Evolutionary conservation across 352 stramenopile species (phyloP).

Genomic region (Nothophytophthora sp.): DNA sequence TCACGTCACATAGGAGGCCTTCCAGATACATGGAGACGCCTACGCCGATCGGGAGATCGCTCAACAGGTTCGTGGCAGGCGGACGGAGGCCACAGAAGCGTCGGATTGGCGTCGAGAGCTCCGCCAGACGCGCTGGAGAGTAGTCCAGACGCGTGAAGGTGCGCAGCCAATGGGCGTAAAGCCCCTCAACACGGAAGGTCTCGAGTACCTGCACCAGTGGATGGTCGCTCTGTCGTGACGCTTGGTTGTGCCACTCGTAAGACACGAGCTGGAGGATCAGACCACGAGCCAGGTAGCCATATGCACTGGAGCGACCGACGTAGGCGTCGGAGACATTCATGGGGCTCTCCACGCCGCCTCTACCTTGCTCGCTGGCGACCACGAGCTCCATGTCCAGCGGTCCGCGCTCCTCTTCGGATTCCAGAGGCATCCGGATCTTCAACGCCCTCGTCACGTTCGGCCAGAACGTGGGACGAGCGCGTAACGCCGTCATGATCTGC

Average conservation of each 20-base stretch:
- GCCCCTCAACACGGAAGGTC: constrained; percentile 55
- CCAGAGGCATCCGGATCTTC: constrained; percentile 58
- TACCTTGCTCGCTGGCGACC: constrained; percentile 24
- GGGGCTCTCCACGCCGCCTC: constrained; percentile 12
- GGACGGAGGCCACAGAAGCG: constrained; percentile 12
- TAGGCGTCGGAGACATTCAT: constrained; percentile 32
- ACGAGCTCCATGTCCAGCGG: constrained; percentile 39
- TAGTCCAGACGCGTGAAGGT: constrained; percentile 71
- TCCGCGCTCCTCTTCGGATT: constrained; percentile 35
- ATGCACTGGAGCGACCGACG: constrained; percentile 54
- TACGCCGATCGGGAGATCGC: constrained; percentile 10
- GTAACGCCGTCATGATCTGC: constrained; percentile 47
- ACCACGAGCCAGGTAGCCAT: constrained; percentile 54
- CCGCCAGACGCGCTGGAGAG: constrained; percentile 25
- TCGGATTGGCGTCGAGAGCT: constrained; percentile 19
- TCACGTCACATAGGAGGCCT: constrained; percentile 28
- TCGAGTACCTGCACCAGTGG: constrained; percentile 52
- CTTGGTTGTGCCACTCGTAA: constrained; percentile 64
- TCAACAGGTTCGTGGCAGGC: constrained; percentile 9
- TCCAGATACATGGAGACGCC: constrained; percentile 26
- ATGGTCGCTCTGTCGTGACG: constrained; percentile 30
- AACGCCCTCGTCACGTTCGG: constrained; percentile 55
- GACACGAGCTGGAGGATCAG: constrained; percentile 65
- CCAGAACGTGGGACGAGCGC: constrained; percentile 49
- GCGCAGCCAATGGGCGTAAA: constrained; percentile 71